Evolutionary conservation across 768 basidiomycete species (phyloP).

Genomic region (Lactarius quietus): DNA sequence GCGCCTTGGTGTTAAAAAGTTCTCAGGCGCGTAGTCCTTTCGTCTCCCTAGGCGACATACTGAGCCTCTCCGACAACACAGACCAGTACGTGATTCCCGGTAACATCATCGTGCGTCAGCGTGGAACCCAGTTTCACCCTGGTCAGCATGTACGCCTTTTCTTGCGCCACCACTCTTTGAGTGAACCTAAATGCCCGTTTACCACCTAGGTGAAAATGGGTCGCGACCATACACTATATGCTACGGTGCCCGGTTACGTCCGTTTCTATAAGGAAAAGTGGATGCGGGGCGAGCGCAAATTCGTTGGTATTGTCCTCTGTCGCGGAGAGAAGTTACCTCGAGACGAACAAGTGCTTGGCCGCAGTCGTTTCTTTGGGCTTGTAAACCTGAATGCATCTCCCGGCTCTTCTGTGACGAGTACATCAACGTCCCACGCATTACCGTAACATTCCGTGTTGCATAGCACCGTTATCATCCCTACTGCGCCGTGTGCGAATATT

Average conservation of each 20-base stretch:
- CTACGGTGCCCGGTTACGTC: slow-evolving; percentile 85
- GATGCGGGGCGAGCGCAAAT: slow-evolving; percentile 69
- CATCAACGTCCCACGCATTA: slow-evolving; percentile 8
- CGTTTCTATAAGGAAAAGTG: slow-evolving; percentile 88
- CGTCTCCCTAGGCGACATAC: neutral
- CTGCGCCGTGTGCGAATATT: neutral
- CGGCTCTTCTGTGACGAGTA: neutral
- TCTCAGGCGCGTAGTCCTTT: slow-evolving; percentile 61
- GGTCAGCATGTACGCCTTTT: slow-evolving; percentile 74
- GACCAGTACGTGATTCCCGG: slow-evolving; percentile 92
- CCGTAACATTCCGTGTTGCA: neutral
- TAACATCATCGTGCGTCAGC: slow-evolving; percentile 93
- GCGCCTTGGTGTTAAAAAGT: slow-evolving; percentile 93
- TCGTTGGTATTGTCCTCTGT: slow-evolving; percentile 78
- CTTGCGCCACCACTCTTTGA: slow-evolving; percentile 1
- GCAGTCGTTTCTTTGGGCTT: slow-evolving; percentile 81
- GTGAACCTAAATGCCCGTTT: neutral
- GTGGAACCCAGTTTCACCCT: slow-evolving; percentile 89
- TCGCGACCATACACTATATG: slow-evolving; percentile 92
- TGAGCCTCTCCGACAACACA: slow-evolving; percentile 32
- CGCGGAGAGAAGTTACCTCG: slow-evolving; percentile 85
- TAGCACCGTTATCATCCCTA: neutral
- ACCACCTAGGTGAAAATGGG: slow-evolving; percentile 78
- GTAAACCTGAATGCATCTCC: slow-evolving; percentile 53
- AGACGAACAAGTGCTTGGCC: slow-evolving; percentile 65